phyloP scores from a whole-genome alignment of 73 alveolate species.

The Tetrahymena malaccensis region DNA sequence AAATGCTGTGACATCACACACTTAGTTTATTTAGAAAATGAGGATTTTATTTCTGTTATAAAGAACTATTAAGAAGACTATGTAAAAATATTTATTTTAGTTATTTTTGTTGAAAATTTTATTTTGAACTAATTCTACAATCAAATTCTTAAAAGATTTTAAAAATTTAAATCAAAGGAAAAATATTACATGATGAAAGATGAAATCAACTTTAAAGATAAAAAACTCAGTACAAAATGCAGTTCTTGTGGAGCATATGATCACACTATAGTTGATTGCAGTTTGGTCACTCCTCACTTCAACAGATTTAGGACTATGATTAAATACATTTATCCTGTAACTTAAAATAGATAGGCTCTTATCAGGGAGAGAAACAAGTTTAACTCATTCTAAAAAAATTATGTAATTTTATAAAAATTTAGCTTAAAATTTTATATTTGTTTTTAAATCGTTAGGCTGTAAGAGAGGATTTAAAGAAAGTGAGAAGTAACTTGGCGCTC shows the following conservation, averaged over 20 bases:
- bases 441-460: neutral
- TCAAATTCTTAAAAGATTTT: neutral
- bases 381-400: neutral
- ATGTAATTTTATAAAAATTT: neutral
- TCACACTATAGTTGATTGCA: neutral
- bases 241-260: neutral
- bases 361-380: neutral
- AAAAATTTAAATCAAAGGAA: neutral
- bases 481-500: neutral
- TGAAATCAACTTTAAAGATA: neutral
- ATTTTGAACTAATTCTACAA: neutral
- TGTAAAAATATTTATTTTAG: neutral
- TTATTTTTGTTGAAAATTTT: neutral
- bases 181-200: neutral
- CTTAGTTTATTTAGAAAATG: neutral
- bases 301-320: neutral
- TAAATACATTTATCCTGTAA: neutral
- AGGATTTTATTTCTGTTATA: neutral
- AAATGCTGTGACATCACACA: neutral
- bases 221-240: neutral
- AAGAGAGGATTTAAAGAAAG: neutral
- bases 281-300: neutral
- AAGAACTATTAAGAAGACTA: neutral
- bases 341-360: neutral
- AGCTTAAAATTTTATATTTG: neutral